Evolutionary conservation across 345 rosid genomes (phyloP), one percentile per base, ranked within the genome.

Genomic region (Melastoma malabathricum): DNA sequence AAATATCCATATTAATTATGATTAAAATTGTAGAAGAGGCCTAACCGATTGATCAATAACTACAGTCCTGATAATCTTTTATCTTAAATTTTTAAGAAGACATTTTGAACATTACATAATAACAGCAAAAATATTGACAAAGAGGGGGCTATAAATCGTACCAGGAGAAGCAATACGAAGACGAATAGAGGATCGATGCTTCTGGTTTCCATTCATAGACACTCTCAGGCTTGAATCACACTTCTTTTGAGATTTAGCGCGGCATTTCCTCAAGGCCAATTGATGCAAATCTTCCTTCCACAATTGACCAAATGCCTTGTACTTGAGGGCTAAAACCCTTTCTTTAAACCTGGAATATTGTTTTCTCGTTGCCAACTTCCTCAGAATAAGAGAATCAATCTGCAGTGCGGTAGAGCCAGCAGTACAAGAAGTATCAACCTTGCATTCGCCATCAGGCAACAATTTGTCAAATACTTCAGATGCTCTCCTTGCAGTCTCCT

Each of bases 201-300:
- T 93, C 58, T 77, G 76, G 62, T 56, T 57, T 56, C 75, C 82
- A 55, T 72, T 66, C 55, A 68, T 59, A 15, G 65, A 63, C 56
- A 74, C 56, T 38, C 84, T 74, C 44, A 76, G 60, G 66, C 68
- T 71, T 3, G 65, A 56, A 38, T 88, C 95, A 46, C 51, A 51
- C 74, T 79, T 88, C 60, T 71, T 83, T 52, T 75, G 92, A 63
- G 86, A 72, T 64, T 75, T 87, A 27, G 81, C 72, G 48, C 76
- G 78, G 44, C 51, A 63, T 71, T 81, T 93, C 64, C 73, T 63
- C 20, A 68, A 56, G 17, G 80, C 75, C 18, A 69, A 77, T 61
- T 71, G 60, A 15, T 60, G 75, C 75, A 78, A 19, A 66, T 93
- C 99, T 68, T 85, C 95, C 78, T 78, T 88, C 99, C 99, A 93